phyloP scores from a whole-genome alignment of 2,329 filamentous ascomycete species.

The Cladobotryum protrusum region DNA sequence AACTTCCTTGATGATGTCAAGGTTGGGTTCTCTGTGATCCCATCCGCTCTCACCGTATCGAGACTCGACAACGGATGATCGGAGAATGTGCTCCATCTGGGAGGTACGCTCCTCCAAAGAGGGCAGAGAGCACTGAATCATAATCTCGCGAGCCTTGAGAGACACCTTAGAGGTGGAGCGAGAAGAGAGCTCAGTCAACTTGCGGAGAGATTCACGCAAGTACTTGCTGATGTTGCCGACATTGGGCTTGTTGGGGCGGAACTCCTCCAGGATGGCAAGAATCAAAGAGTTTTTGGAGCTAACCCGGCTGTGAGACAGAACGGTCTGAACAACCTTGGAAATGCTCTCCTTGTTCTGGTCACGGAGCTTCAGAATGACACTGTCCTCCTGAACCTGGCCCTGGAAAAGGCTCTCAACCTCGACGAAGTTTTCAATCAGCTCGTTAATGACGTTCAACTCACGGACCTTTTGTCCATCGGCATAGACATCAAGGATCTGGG shows the following conservation, averaged over 20 bases:
- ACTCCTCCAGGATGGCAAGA: slow-evolving; percentile 85
- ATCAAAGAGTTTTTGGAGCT: slow-evolving; percentile 91
- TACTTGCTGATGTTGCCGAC: slow-evolving; percentile 84
- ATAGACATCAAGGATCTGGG: slow-evolving; percentile 73
- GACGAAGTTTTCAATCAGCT: slow-evolving; percentile 74
- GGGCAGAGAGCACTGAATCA: slow-evolving; percentile 94
- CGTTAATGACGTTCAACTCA: slow-evolving; percentile 76
- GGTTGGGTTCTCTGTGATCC: slow-evolving; percentile 88
- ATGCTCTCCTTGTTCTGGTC: slow-evolving; percentile 96
- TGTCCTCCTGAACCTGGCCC: slow-evolving; percentile 82
- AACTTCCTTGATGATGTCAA: slow-evolving; percentile 92
- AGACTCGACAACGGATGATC: slow-evolving; percentile 93
- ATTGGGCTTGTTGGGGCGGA: slow-evolving; percentile 88
- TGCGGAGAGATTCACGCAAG: slow-evolving; percentile 74
- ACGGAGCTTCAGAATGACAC: slow-evolving; percentile 86
- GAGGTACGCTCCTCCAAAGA: slow-evolving; percentile 90
- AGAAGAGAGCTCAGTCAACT: slow-evolving; percentile 80
- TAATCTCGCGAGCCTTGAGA: slow-evolving; percentile 91
- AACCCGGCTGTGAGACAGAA: slow-evolving; percentile 89
- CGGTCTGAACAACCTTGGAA: slow-evolving; percentile 74
- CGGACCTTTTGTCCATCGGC: slow-evolving; percentile 82
- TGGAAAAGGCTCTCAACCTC: slow-evolving; percentile 84
- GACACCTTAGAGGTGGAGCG: slow-evolving; percentile 85
- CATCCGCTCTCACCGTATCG: slow-evolving; percentile 94
- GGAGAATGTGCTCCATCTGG: slow-evolving; percentile 98